These are phyloP conservation scores for Phytophthora quininea DNA, from an alignment of 352 stramenopile species.

Conservation along the genomic window DNA sequence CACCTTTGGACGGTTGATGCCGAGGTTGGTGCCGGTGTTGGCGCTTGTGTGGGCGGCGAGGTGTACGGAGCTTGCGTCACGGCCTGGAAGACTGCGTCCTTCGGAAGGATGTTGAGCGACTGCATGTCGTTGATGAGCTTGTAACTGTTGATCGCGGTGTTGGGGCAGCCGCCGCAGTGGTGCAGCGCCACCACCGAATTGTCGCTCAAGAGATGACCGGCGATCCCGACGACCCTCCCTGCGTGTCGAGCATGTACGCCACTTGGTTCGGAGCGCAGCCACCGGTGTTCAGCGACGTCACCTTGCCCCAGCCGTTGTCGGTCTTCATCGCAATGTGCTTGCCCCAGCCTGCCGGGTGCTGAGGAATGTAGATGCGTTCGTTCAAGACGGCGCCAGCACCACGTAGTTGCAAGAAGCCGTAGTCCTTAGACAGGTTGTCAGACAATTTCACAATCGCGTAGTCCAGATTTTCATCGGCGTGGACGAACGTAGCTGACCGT, in stretches of 20 bases:
- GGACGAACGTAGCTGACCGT: constrained; percentile 44
- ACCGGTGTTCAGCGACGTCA: constrained; percentile 51
- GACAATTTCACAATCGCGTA: constrained; percentile 75
- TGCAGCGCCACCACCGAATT: constrained; percentile 77
- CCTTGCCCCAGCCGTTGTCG: constrained; percentile 39
- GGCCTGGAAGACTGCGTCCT: constrained; percentile 38
- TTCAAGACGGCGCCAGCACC: constrained; percentile 26
- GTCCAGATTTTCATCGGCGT: constrained; percentile 44
- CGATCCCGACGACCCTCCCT: constrained; percentile 74
- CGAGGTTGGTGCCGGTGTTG: constrained; percentile 22
- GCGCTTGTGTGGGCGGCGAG: constrained; percentile 15
- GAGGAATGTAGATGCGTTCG: constrained; percentile 71
- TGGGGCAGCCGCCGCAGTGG: constrained; percentile 83
- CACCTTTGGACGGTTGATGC: constrained; percentile 19
- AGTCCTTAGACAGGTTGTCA: constrained; percentile 49
- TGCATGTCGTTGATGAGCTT: constrained; percentile 66
- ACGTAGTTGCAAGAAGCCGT: constrained; percentile 65
- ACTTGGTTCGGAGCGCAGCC: constrained; percentile 65
- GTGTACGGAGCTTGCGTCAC: constrained; percentile 18
- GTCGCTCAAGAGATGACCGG: constrained; percentile 62
- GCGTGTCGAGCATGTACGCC: constrained; percentile 74
- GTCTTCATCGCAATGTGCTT: constrained; percentile 75
- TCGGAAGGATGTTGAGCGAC: constrained; percentile 44
- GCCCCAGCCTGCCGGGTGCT: constrained; percentile 70
- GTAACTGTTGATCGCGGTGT: constrained; percentile 75